phyloP scores from a whole-genome alignment of 2,329 filamentous ascomycete genomes.

The Talaromyces sp. region DNA sequence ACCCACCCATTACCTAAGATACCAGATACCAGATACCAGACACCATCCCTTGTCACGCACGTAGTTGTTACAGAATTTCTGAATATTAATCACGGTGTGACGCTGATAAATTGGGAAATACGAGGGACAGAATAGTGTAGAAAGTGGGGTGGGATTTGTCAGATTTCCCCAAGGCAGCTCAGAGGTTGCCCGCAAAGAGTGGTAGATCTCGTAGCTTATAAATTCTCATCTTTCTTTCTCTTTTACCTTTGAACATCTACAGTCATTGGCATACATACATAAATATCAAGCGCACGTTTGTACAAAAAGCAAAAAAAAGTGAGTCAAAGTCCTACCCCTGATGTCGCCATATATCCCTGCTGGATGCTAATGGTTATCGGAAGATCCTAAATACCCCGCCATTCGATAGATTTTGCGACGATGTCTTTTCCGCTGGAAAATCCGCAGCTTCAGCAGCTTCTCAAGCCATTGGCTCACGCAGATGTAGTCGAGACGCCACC shows the following conservation, averaged over 20 bases:
- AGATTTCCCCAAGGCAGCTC: not conserved
- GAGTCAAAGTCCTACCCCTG: not conserved
- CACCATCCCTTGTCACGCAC: not conserved
- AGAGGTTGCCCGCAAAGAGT: not conserved
- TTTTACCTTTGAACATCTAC: not conserved
- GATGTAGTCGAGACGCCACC: constrained; percentile 65
- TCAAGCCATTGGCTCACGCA: constrained; percentile 18
- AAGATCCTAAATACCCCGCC: constrained; percentile 6
- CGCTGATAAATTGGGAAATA: not conserved
- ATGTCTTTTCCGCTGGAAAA: constrained; percentile 23
- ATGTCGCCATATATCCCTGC: constrained; percentile 2
- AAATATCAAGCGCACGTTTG: not conserved
- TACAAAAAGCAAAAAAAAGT: not conserved
- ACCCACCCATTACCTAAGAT: constrained; percentile 3
- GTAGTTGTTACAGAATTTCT: not conserved
- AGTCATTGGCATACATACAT: not conserved
- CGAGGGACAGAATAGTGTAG: not conserved
- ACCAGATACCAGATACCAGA: not conserved
- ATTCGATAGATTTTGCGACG: not conserved
- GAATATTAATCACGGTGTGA: not conserved
- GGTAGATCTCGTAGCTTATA: not conserved
- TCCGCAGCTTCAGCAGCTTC: constrained; percentile 19
- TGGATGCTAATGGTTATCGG: not conserved
- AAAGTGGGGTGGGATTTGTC: constrained; percentile 10
- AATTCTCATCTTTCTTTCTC: not conserved